These are phyloP conservation scores for Suhomyces coccinellae DNA, from an alignment of 1,139 yeast genomes.

Conservation along the genomic window DNA sequence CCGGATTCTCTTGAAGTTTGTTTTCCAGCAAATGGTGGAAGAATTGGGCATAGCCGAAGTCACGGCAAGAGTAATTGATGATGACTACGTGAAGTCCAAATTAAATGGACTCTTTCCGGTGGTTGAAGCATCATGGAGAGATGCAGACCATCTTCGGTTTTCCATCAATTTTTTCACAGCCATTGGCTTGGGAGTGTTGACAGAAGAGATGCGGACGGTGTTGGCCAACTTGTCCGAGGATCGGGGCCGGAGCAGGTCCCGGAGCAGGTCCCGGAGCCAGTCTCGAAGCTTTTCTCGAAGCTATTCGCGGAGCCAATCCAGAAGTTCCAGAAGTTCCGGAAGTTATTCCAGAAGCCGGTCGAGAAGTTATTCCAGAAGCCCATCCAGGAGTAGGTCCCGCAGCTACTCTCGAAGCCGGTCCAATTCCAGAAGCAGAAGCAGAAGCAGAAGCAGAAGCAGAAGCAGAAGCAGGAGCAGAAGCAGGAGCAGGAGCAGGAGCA, in stretches of 20 bases:
- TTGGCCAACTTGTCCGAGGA: slow-evolving; percentile 40
- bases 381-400: slow-evolving; percentile 10
- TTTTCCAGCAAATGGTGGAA: slow-evolving; percentile 78
- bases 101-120: slow-evolving; percentile 53
- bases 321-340: slow-evolving; percentile 19
- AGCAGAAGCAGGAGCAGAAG: no score
- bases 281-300: slow-evolving; percentile 21
- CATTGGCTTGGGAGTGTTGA: slow-evolving; percentile 80
- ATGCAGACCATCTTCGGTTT: slow-evolving; percentile 66
- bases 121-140: slow-evolving; percentile 37
- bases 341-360: slow-evolving; percentile 23
- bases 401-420: slow-evolving; percentile 15
- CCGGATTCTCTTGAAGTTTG: slow-evolving; percentile 76
- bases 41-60: slow-evolving; percentile 66
- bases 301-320: slow-evolving; percentile 19
- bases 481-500: no score
- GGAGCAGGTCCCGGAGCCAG: slow-evolving; percentile 21
- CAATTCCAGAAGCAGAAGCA: background rate
- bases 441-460: no score
- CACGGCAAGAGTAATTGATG: slow-evolving; percentile 49
- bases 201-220: slow-evolving; percentile 75
- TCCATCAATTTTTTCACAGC: slow-evolving; percentile 92
- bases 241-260: slow-evolving; percentile 17
- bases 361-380: slow-evolving; percentile 19
- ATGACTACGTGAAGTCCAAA: slow-evolving; percentile 44